A percentile compares a stretch with the other conserved stretches of the same genome.
phyloP scores from a whole-genome alignment of 495 filamentous ascomycete genomes.

The Lasiosphaeris hirsuta region DNA sequence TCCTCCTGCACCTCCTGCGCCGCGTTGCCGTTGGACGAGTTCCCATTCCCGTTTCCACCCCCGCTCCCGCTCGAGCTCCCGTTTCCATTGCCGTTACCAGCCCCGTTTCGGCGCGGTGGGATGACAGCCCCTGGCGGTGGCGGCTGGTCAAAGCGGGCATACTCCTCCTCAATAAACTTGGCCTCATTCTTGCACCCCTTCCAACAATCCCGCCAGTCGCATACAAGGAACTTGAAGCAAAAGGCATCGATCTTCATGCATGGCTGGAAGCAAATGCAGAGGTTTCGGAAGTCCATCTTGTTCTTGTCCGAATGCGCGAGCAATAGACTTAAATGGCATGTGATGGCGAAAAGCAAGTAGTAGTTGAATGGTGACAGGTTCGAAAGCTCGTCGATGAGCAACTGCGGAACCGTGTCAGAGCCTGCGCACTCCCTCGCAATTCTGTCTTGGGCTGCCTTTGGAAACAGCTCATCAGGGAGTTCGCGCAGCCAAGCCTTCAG shows the following conservation, averaged over 20 bases:
- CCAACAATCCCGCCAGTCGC: slow-evolving; percentile 92
- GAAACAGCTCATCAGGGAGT: slow-evolving; percentile 86
- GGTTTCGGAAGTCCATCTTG: slow-evolving; percentile 90
- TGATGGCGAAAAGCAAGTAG: slow-evolving; percentile 93
- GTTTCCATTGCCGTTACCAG: slow-evolving; percentile 4
- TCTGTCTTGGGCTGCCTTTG: slow-evolving; percentile 70
- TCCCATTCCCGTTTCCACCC: slow-evolving; percentile 7
- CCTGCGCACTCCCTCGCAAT: slow-evolving; percentile 71
- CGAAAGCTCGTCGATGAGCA: slow-evolving; percentile 85
- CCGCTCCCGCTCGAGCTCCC: background rate
- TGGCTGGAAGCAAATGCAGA: slow-evolving; percentile 92
- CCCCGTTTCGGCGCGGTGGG: slow-evolving; percentile 1
- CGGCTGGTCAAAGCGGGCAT: slow-evolving; percentile 56
- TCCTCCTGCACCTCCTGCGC: slow-evolving; percentile 44
- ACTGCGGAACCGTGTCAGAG: slow-evolving; percentile 70
- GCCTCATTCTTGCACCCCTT: slow-evolving; percentile 92
- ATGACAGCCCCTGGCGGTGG: slow-evolving; percentile 31
- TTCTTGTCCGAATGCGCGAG: slow-evolving; percentile 82
- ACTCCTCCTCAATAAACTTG: slow-evolving; percentile 69
- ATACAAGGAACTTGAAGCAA: slow-evolving; percentile 87
- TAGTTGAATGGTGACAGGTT: slow-evolving; percentile 90
- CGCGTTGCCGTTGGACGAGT: background rate
- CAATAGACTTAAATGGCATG: slow-evolving; percentile 84
- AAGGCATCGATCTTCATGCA: slow-evolving; percentile 88
- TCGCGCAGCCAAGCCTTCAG: slow-evolving; percentile 93